These are phyloP conservation scores for Lophiostoma macrostomum DNA, from an alignment of 495 filamentous ascomycete genomes.

Conservation along the genomic window DNA sequence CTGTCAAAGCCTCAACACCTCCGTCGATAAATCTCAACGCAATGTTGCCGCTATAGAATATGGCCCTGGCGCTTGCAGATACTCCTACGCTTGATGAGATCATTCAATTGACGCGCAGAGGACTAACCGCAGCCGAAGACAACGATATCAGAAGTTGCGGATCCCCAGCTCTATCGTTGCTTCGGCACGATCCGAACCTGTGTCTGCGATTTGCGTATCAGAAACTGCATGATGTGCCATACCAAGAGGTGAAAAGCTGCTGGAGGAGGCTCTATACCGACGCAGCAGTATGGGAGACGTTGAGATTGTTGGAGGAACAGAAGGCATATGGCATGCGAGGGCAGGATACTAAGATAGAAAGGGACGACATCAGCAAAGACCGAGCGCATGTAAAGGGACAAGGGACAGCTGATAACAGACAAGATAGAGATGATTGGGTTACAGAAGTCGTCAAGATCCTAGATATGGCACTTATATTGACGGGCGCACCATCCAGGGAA, in stretches of 20 bases:
- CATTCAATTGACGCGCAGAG: conserved; percentile 10
- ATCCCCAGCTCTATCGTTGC: conserved; percentile 34
- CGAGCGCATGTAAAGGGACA: no score
- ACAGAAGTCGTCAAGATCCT: conserved; percentile 58
- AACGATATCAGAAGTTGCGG: conserved; percentile 47
- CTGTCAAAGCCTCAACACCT: no score
- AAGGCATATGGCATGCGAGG: conserved; percentile 2
- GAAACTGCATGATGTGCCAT: conserved; percentile 73
- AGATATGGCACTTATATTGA: conserved; percentile 79
- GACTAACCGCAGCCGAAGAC: conserved; percentile 20
- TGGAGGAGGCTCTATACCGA: conserved; percentile 80
- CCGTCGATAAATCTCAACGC: no score
- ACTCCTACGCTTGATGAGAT: conserved; percentile 14
- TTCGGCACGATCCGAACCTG: conserved; percentile 41
- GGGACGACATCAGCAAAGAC: no score
- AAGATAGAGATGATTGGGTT: conserved; percentile 31
- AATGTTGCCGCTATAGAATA: background rate
- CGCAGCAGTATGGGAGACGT: conserved; percentile 64
- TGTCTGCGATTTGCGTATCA: conserved; percentile 50
- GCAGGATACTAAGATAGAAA: background rate
- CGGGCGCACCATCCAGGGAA: conserved; percentile 67
- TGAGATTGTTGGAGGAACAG: conserved; percentile 32
- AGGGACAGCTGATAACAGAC: no score
- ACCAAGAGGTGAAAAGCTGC: conserved; percentile 66
- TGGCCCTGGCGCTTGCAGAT: background rate